Base-by-base conservation (phyloP, 208 protist species). In the Leishmania tropica region DNA sequence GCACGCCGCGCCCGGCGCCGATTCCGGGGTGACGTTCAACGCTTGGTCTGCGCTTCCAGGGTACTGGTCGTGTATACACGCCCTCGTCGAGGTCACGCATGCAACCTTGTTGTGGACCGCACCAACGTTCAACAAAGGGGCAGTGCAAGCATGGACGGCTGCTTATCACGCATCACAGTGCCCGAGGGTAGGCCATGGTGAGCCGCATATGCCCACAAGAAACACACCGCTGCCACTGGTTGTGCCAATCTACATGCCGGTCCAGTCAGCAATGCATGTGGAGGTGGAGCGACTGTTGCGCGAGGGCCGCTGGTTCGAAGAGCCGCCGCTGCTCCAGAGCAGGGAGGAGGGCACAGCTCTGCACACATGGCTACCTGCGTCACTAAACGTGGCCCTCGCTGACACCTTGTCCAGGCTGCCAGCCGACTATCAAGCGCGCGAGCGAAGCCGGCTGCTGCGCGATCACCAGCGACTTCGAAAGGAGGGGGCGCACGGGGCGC, bases 91-190 rank as follows among this genome's bases (percentile, higher is more conserved):
- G 35, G 31, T 84, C 15, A 77, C 80, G 37, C 47, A 67, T 8
- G 73, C 78, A 19, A 42, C 60, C 11, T 75, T 84, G 8, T 35
- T 81, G 28, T 84, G 85, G 84, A 89, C 78, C 0, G 78, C 87
- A 81, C 89, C 89, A n/a, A 92, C 81, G 48, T 86, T 86, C 56
- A 83, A 92, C 75, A 77, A 65, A 3, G 79, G 47, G 6, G 86
- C 88, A n/a, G 81, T 83, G 47, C 48, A 17, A 7, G 72, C 73
- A 72, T 92, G 89, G 89, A 51, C 37, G 35, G 70, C 54, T 2
- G 83, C 83, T 1, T 87, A 74, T 73, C 28, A 60, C 10, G 40
- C 84, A 1, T 47, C 47, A 45, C 64, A 47, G 19, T 21, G 4
- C 53, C 24, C 64, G 17, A 1, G 51, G 37, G 37, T 6, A 47